Conservation (phyloP, 805 yeast genomes). For the Hanseniaspora hatyaiensis region DNA sequence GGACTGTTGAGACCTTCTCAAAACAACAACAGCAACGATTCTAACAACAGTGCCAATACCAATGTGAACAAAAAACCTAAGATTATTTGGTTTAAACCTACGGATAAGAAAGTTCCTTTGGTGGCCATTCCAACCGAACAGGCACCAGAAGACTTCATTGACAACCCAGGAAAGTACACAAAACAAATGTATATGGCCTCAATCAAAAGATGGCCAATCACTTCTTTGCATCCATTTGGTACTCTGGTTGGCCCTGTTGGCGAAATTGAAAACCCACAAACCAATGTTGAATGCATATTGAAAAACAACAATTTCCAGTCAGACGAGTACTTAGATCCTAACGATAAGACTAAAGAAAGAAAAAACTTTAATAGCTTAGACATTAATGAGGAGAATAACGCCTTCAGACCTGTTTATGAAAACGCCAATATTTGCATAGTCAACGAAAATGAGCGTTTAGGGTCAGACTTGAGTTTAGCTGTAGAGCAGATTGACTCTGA, state of each 20-base stretch:
- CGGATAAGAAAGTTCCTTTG: slow-evolving; percentile 92
- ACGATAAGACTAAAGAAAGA: slow-evolving; percentile 26
- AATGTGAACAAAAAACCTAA: slow-evolving; percentile 53
- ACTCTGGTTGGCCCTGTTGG: slow-evolving; percentile 83
- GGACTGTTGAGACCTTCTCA: slow-evolving; percentile 93
- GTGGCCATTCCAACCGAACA: slow-evolving; percentile 98
- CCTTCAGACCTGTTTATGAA: slow-evolving; percentile 41
- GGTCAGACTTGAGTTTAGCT: slow-evolving; percentile 71
- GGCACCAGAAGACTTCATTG: slow-evolving; percentile 91
- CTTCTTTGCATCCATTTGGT: slow-evolving; percentile 96
- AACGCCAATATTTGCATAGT: slow-evolving; percentile 56
- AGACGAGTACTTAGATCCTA: slow-evolving; percentile 58
- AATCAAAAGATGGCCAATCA: slow-evolving; percentile 97
- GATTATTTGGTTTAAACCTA: slow-evolving; percentile 98
- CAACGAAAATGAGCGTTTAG: slow-evolving; percentile 39
- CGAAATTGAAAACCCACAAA: slow-evolving; percentile 56
- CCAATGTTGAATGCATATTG: slow-evolving; percentile 78
- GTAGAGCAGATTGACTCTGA: slow-evolving; percentile 43
- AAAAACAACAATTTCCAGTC: slow-evolving; percentile 76
- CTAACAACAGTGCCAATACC: slow-evolving; percentile 20
- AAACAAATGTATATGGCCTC: slow-evolving; percentile 84
- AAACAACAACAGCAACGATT: slow-evolving; percentile 19
- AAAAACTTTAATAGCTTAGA: slow-evolving; percentile 21
- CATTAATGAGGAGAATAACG: slow-evolving; percentile 20
- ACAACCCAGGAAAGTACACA: slow-evolving; percentile 72